These are phyloP conservation scores for Mycena polygramma DNA, from an alignment of 768 basidiomycete genomes.

Conservation along the genomic window DNA sequence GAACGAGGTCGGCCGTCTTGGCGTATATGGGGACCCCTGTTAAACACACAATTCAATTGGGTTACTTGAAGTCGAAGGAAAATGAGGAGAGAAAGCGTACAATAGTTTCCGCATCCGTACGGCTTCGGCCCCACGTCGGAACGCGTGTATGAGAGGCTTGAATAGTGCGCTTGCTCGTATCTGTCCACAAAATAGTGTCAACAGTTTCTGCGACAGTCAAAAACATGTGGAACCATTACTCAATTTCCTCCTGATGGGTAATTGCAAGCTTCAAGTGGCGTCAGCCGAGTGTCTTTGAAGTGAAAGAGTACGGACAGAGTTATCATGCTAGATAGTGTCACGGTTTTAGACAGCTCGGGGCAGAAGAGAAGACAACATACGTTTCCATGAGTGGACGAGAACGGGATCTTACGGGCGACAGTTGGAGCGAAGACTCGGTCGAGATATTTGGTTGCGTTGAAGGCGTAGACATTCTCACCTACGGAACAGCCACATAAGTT, in stretches of 20 bases:
- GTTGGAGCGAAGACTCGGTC: slow-evolving; percentile 35
- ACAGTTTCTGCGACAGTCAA: too few relatives aligned
- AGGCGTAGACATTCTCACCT: slow-evolving; percentile 36
- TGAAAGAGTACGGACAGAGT: slow-evolving; percentile 20
- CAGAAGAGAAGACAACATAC: slow-evolving; percentile 12
- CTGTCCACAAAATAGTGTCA: slow-evolving; percentile 10
- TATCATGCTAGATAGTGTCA: slow-evolving; percentile 30
- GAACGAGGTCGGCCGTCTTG: slow-evolving; percentile 16
- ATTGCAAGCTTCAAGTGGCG: slow-evolving; percentile 26
- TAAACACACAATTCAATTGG: background rate
- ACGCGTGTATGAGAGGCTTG: slow-evolving; percentile 35
- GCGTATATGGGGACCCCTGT: slow-evolving; percentile 39
- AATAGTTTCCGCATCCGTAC: slow-evolving; percentile 37
- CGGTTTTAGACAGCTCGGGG: background rate
- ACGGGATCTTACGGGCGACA: slow-evolving; percentile 29
- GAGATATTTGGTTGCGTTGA: slow-evolving; percentile 37
- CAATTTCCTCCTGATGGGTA: slow-evolving; percentile 36
- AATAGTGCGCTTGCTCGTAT: slow-evolving; percentile 37
- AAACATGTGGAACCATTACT: slow-evolving; percentile 5
- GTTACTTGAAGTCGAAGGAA: background rate
- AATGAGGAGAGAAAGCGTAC: background rate
- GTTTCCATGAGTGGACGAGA: slow-evolving; percentile 37
- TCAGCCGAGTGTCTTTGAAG: background rate
- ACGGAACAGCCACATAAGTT: background rate
- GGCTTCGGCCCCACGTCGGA: slow-evolving; percentile 38